Conservation (phyloP, 805 yeast species). For the Metschnikowia proteae region DNA sequence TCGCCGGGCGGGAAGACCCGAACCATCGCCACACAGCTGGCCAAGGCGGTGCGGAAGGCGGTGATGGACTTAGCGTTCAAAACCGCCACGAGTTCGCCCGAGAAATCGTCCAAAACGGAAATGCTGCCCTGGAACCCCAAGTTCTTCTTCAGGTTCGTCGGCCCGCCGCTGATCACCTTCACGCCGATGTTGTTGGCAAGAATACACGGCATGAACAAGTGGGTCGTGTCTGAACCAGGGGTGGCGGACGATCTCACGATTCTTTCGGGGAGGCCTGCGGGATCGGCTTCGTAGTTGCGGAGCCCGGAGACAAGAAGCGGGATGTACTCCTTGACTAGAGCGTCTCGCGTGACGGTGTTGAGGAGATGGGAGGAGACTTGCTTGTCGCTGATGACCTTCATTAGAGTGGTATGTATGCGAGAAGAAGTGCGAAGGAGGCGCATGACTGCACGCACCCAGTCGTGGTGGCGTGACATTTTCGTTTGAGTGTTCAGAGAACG, state of each 20-base stretch:
- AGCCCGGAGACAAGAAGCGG: constrained; percentile 36
- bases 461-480: too few relatives aligned
- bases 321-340: constrained; percentile 33
- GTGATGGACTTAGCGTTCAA: constrained; percentile 58
- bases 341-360: constrained; percentile 19
- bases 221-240: constrained; percentile 35
- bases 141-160: constrained; percentile 24
- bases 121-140: constrained; percentile 60
- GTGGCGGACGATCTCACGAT: constrained; percentile 41
- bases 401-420: constrained; percentile 2
- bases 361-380: constrained; percentile 27
- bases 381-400: constrained; percentile 33
- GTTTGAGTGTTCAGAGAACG: too few relatives aligned
- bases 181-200: constrained; percentile 52
- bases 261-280: constrained; percentile 50
- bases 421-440: too few relatives aligned
- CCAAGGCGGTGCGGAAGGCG: constrained; percentile 65
- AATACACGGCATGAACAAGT: constrained; percentile 65
- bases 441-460: too few relatives aligned
- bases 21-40: constrained; percentile 46
- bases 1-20: constrained; percentile 22
- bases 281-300: constrained; percentile 38
- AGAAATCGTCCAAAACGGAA: constrained; percentile 44
- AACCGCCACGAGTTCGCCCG: constrained; percentile 51
- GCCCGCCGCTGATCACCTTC: constrained; percentile 57